Conservation (phyloP, 257 asterid species). For the Linaria vulgaris region DNA sequence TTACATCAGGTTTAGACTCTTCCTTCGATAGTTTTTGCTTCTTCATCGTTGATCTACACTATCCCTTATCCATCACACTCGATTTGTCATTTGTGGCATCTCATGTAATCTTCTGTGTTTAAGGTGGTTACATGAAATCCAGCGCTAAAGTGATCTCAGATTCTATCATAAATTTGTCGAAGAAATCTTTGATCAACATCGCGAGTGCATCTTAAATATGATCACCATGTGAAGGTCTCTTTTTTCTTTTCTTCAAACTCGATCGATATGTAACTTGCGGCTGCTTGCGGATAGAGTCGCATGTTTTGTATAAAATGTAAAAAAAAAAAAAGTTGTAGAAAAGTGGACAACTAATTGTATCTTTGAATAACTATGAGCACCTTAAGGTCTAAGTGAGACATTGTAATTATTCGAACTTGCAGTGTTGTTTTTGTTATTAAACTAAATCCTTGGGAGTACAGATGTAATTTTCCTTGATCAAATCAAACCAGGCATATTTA, state of each 20-base stretch:
- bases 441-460: no score
- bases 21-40: conserved; percentile 3
- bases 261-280: neutral
- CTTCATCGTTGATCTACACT: neutral
- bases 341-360: no score
- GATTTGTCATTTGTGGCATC: conserved; percentile 15
- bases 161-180: conserved; percentile 69
- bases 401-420: no score
- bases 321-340: no score
- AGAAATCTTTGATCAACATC: conserved; percentile 64
- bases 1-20: conserved; percentile 70
- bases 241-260: neutral
- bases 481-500: no score
- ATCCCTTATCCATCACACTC: neutral
- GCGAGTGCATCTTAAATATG: conserved; percentile 31
- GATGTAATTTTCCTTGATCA: no score
- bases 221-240: conserved; percentile 17
- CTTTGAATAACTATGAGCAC: no score
- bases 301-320: neutral
- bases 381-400: no score
- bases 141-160: conserved; percentile 88
- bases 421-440: no score
- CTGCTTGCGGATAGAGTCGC: neutral
- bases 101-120: conserved; percentile 21
- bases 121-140: conserved; percentile 98